Evolutionary conservation across 805 yeast genomes (phyloP).

Genomic region (Teunomyces barrocoloradensis): DNA sequence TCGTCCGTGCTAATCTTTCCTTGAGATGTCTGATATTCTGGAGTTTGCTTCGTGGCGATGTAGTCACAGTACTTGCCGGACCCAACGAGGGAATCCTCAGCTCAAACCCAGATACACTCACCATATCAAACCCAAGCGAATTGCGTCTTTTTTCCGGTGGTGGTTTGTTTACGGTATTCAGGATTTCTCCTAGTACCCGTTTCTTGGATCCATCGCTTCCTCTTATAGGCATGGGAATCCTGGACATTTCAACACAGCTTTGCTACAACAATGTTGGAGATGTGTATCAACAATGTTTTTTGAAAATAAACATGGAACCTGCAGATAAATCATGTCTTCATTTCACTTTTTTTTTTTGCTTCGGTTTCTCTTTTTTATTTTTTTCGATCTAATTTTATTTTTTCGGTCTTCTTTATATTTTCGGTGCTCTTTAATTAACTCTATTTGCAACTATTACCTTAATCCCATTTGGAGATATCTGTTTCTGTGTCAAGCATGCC

Average conservation of each 20-base stretch:
- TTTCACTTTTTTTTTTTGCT: too few species aligned
- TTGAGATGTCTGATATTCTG: slow-evolving; percentile 1
- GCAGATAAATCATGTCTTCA: background rate
- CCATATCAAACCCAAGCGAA: slow-evolving; percentile 2
- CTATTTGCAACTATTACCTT: background rate
- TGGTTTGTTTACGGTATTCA: background rate
- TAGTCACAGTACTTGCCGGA: background rate
- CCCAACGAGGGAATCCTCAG: background rate
- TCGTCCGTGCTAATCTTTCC: slow-evolving; percentile 1
- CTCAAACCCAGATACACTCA: slow-evolving; percentile 4
- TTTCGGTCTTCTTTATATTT: too few species aligned
- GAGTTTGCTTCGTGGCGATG: background rate
- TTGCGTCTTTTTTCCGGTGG: background rate
- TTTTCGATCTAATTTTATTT: too few species aligned
- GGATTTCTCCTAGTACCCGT: slow-evolving; percentile 8
- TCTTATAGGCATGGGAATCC: slow-evolving; percentile 1
- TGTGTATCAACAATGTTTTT: background rate
- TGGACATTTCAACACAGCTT: background rate
- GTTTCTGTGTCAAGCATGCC: slow-evolving; percentile 8
- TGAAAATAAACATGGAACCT: slow-evolving; percentile 1
- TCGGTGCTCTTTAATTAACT: background rate
- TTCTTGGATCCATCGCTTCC: slow-evolving; percentile 6
- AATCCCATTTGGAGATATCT: slow-evolving; percentile 1
- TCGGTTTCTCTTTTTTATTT: too few species aligned
- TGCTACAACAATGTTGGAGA: slow-evolving; percentile 1